These are phyloP conservation scores for Eucalyptus leucophloia DNA, from an alignment of 345 rosid species.

Conservation along the genomic window DNA sequence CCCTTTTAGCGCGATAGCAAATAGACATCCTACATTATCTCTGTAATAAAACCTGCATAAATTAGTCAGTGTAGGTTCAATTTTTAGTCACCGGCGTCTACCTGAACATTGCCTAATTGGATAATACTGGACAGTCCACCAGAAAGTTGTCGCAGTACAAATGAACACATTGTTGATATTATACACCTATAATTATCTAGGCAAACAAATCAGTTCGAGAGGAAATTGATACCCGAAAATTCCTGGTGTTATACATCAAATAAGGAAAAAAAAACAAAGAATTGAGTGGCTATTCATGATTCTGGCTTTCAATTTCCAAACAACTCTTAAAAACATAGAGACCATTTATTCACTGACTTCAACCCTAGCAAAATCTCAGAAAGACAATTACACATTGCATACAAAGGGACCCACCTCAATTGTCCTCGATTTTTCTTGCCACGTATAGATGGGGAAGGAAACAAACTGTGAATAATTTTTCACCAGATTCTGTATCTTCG, in stretches of 20 bases:
- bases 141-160: neutral
- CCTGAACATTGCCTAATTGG: neutral
- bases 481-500: constrained; percentile 74
- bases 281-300: neutral
- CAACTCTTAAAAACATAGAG: neutral
- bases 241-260: neutral
- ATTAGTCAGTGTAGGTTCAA: neutral
- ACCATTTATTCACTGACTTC: neutral
- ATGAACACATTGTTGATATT: neutral
- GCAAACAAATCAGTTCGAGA: neutral
- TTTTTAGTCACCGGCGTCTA: neutral
- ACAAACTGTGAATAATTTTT: constrained; percentile 97
- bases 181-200: neutral
- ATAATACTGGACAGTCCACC: neutral
- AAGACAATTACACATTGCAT: neutral
- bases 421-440: constrained; percentile 91
- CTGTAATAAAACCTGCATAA: neutral
- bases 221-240: neutral
- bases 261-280: neutral
- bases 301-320: neutral
- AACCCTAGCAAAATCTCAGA: neutral
- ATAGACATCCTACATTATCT: neutral
- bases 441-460: constrained; percentile 93
- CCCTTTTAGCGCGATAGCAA: neutral
- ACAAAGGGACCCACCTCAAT: constrained; percentile 47